Conservation (phyloP, 1,284 basidiomycete genomes). For the Heterobasidion occidentale region DNA sequence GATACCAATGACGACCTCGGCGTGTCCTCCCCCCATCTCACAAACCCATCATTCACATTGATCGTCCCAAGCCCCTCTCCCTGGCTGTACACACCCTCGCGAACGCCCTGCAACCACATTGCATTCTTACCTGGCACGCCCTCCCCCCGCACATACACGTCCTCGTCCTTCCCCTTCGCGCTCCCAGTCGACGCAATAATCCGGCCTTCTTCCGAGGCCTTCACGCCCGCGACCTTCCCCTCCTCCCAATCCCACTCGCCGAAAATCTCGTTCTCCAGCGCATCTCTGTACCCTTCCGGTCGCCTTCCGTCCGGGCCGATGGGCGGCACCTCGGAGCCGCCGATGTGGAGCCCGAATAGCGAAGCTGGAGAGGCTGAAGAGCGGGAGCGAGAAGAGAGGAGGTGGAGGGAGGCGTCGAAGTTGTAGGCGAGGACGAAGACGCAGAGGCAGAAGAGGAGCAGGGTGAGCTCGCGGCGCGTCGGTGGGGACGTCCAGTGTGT, state of each 20-base stretch:
- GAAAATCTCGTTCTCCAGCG: constrained; percentile 50
- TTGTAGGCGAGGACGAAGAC: constrained; percentile 63
- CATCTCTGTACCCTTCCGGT: constrained; percentile 39
- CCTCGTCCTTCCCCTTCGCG: constrained; percentile 1
- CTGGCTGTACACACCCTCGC: constrained; percentile 14
- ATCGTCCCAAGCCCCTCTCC: constrained; percentile 19
- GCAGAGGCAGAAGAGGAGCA: constrained; percentile 51
- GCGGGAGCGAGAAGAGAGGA: constrained; percentile 23
- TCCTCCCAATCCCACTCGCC: constrained; percentile 62
- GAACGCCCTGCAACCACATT: constrained; percentile 26
- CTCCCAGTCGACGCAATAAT: constrained; percentile 10
- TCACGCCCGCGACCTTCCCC: constrained; percentile 41
- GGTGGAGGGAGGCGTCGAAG: constrained; percentile 46
- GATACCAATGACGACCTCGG: constrained; percentile 44
- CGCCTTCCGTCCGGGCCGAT: constrained; percentile 39
- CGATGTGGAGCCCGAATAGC: background rate
- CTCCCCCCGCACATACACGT: constrained; percentile 21
- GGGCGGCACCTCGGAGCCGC: constrained; percentile 31
- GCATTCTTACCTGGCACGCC: constrained; percentile 20
- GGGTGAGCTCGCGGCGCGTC: constrained; percentile 54
- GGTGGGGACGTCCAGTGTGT: constrained; percentile 47
- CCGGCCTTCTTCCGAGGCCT: constrained; percentile 11
- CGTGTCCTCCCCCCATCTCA: constrained; percentile 43
- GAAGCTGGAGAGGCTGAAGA: constrained; percentile 9
- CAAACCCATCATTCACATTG: constrained; percentile 42